Conservation (phyloP, 2,329 filamentous ascomycete species). For the Rugonectria rugulosa region DNA sequence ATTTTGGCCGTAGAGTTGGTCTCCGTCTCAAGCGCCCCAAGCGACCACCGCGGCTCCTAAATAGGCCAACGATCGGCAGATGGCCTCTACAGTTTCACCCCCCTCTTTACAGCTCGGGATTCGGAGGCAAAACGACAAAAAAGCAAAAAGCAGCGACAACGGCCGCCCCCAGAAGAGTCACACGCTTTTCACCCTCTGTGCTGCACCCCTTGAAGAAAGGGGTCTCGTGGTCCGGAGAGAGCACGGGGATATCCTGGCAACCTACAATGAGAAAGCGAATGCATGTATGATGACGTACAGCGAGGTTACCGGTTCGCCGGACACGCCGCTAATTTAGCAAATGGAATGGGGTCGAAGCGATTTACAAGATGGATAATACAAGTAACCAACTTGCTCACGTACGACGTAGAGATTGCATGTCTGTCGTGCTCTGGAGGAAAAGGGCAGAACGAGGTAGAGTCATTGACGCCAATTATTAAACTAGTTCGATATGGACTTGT, state of each 20-base stretch:
- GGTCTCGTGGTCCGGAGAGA: conserved; percentile 22
- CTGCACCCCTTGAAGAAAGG: neutral
- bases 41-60: conserved; percentile 5
- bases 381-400: neutral
- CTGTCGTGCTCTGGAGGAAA: too few species aligned
- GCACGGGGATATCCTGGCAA: conserved; percentile 24
- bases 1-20: too few species aligned
- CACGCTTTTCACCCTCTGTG: conserved; percentile 12
- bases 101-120: too few species aligned
- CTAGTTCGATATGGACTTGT: too few species aligned
- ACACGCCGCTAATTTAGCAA: neutral
- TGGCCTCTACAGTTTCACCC: too few species aligned
- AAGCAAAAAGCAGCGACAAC: neutral
- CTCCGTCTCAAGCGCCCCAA: neutral
- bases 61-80: conserved; percentile 13
- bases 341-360: neutral
- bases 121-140: conserved; percentile 20
- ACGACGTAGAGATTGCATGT: too few species aligned
- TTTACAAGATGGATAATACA: neutral
- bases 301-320: neutral
- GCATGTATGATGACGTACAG: conserved; percentile 24
- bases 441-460: conserved; percentile 1
- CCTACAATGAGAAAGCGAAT: too few species aligned
- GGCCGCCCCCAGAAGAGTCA: neutral
- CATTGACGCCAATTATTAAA: conserved; percentile 12